Percentiles rank a stretch among this genome's conserved stretches.
phyloP scores from a whole-genome alignment of 371 early-diverging fungal genomes.

The Mucor irregularis region DNA sequence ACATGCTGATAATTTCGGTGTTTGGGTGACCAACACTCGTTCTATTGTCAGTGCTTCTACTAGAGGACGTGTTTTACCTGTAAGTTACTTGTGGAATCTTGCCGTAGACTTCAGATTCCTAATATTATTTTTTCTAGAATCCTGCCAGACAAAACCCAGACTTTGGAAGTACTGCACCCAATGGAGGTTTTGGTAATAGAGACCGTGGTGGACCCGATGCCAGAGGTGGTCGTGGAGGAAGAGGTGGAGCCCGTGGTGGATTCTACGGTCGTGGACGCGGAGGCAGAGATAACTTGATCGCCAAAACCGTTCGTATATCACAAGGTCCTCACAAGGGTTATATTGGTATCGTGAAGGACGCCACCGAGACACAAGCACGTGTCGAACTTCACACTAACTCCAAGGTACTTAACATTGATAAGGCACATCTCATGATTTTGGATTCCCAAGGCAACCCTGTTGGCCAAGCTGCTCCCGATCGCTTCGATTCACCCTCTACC shows the following conservation, averaged over 20 bases:
- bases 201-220: background rate
- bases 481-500: conserved; percentile 16
- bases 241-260: conserved; percentile 57
- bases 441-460: conserved; percentile 44
- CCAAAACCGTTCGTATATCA: conserved; percentile 86
- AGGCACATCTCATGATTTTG: conserved; percentile 68
- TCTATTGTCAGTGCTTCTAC: conserved; percentile 48
- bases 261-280: conserved; percentile 76
- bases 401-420: conserved; percentile 76
- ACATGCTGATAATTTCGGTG: conserved; percentile 60
- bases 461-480: conserved; percentile 42
- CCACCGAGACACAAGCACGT: conserved; percentile 74
- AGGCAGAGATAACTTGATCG: conserved; percentile 81
- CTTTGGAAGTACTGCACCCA: conserved; percentile 1
- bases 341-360: conserved; percentile 94
- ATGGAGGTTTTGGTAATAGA: conserved; percentile 4
- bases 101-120: no score
- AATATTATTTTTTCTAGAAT: no score
- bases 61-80: conserved; percentile 11
- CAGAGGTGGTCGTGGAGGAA: conserved; percentile 44
- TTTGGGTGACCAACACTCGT: conserved; percentile 68
- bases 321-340: conserved; percentile 98
- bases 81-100: background rate
- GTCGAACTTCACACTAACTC: conserved; percentile 95
- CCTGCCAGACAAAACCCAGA: conserved; percentile 13